Base-by-base conservation (phyloP, 352 stramenopile genomes). In the Blastocystis sp. region DNA sequence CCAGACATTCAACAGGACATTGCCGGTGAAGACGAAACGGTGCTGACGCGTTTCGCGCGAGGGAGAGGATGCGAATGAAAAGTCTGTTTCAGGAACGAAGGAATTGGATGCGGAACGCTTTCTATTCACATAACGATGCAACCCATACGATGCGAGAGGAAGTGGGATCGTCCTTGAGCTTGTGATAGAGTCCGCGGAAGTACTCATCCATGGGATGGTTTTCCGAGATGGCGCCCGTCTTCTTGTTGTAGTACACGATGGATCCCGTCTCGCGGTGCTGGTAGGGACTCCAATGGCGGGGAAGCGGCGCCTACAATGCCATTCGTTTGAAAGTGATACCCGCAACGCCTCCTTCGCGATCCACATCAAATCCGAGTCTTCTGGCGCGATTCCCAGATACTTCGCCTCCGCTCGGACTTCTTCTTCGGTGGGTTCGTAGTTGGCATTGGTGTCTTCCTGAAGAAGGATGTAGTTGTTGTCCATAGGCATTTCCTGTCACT, bases 131-230 rank as follows among this genome's bases (percentile, higher is more conserved):
- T 7, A 56, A 56, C 5, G 48, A 56, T 7, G 14, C 28, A 34
- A 34, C 28, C 28, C 28, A 14, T 56, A 56, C 48, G 14, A 56
- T 56, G 48, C 48, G 48, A 56, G 48, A 56, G 14, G 74, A 40
- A 66, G 52, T 3, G 28, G 74, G 74, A n/a, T 67, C 56, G 3
- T 17, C 17, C 23, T 43, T 62, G n/a, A 84, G 40, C 60, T 84
- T 84, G 38, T 67, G 23, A 45, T 84, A 84, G 3, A 84, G 45
- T 19, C 52, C 65, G 19, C 52, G 21, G 56, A 84, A 84, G 53
- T 84, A 84, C n/a, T 84, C 74, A 52, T 84, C 74, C 56, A 84
- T 67, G 4, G 74, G 74, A 52, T 84, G 74, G 45, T 84, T 84
- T 14, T 84, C 53, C 38, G 52, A 69, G 3, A 69, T 62, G 67